phyloP scores from a whole-genome alignment of 1,284 basidiomycete genomes.

The Fistulina hepatica region DNA sequence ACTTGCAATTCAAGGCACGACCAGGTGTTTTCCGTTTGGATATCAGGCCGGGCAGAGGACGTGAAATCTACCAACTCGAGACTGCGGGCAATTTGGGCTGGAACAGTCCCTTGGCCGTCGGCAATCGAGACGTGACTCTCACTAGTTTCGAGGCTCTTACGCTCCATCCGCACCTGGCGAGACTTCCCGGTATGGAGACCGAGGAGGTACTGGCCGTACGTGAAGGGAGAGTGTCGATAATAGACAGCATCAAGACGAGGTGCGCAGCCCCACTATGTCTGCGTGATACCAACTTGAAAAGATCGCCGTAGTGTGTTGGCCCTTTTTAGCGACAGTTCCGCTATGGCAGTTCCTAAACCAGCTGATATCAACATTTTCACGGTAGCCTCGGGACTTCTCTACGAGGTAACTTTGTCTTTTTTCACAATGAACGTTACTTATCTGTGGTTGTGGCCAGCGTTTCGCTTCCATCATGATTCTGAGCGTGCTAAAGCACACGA shows the following conservation, averaged over 20 bases:
- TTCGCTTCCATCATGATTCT: slow-evolving; percentile 98
- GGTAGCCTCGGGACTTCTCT: slow-evolving; percentile 90
- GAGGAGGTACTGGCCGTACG: slow-evolving; percentile 66
- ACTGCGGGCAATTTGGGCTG: slow-evolving; percentile 80
- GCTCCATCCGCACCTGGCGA: slow-evolving; percentile 70
- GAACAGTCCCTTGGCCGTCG: slow-evolving; percentile 59
- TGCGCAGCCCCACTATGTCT: slow-evolving; percentile 13
- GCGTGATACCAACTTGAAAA: not conserved
- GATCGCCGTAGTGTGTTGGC: too few species aligned
- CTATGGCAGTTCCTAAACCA: slow-evolving; percentile 17
- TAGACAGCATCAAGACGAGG: slow-evolving; percentile 6
- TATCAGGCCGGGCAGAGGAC: slow-evolving; percentile 74
- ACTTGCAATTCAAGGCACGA: slow-evolving; percentile 89
- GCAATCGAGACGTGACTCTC: slow-evolving; percentile 64
- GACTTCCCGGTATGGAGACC: slow-evolving; percentile 68
- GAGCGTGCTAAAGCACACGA: slow-evolving; percentile 88
- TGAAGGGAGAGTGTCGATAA: slow-evolving; percentile 22
- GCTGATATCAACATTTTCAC: slow-evolving; percentile 99
- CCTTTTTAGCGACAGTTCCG: not conserved
- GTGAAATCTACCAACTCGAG: slow-evolving; percentile 72
- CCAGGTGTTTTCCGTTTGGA: slow-evolving; percentile 81
- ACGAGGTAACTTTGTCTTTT: slow-evolving; percentile 54
- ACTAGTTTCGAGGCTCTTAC: slow-evolving; percentile 84
- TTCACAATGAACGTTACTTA: not conserved
- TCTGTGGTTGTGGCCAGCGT: slow-evolving; percentile 40